Conservation (phyloP, 2,329 filamentous ascomycete genomes). For the Colletotrichum viniferum region DNA sequence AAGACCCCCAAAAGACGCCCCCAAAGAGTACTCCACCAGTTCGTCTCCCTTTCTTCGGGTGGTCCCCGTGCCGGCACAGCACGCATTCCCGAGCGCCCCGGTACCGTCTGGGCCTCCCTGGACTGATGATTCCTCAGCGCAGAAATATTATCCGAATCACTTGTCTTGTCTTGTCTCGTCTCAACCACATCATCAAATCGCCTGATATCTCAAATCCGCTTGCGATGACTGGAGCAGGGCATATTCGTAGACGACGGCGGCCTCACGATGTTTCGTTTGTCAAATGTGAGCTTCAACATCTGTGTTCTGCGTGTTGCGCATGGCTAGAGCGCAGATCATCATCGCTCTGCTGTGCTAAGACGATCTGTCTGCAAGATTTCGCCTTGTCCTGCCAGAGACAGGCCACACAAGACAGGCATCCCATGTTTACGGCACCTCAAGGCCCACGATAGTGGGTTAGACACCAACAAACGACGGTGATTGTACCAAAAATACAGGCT, state of each 20-base stretch:
- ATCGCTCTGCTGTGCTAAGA: neutral
- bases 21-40: neutral
- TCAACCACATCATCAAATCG: neutral
- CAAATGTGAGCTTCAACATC: neutral
- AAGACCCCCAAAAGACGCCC: neutral
- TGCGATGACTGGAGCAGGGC: neutral
- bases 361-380: neutral
- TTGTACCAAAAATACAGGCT: neutral
- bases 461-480: neutral
- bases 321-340: neutral
- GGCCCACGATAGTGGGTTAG: neutral
- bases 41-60: slow-evolving; percentile 5
- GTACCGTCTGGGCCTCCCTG: neutral
- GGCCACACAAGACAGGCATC: neutral
- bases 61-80: neutral
- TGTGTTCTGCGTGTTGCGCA: neutral
- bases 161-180: neutral
- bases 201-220: neutral
- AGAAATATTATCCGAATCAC: neutral
- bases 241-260: neutral
- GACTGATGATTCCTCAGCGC: neutral
- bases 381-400: neutral
- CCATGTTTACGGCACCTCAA: neutral
- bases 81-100: neutral
- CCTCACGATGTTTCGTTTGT: neutral